A percentile compares a stretch with the other conserved stretches of the same genome.
phyloP scores from a whole-genome alignment of 1,139 yeast species.

The Hansenula lynferdii region DNA sequence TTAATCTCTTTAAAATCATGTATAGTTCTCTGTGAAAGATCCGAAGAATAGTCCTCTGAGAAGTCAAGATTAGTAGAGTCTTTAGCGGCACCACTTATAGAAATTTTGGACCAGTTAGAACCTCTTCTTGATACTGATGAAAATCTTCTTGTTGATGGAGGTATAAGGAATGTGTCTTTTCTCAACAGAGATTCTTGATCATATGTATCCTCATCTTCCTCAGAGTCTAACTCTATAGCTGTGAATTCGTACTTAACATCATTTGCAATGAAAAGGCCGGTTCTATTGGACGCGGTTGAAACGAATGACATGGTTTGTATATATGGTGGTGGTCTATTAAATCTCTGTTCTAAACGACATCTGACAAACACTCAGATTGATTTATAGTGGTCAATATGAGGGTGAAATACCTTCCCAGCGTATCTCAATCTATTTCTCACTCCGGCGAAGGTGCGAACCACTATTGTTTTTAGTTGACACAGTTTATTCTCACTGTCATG shows the following conservation, averaged over 20 bases:
- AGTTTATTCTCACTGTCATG: too few relatives aligned
- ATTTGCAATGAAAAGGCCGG: background rate
- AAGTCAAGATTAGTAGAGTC: slow-evolving; percentile 8
- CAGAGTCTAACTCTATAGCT: background rate
- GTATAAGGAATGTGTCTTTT: background rate
- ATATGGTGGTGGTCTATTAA: too few relatives aligned
- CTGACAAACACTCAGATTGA: too few relatives aligned
- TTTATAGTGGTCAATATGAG: too few relatives aligned
- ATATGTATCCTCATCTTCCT: background rate
- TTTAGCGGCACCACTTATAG: slow-evolving; percentile 1
- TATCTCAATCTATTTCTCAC: too few relatives aligned
- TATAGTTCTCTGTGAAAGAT: slow-evolving; percentile 24
- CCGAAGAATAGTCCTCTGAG: slow-evolving; percentile 11
- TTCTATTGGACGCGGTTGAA: background rate
- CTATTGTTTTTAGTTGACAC: too few relatives aligned
- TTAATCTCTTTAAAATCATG: slow-evolving; percentile 68
- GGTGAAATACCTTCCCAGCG: too few relatives aligned
- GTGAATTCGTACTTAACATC: background rate
- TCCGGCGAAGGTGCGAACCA: too few relatives aligned
- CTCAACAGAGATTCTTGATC: too few relatives aligned
- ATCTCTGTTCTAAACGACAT: too few relatives aligned
- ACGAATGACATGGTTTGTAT: too few relatives aligned
- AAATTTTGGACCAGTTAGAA: slow-evolving; percentile 5
- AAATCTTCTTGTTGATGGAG: slow-evolving; percentile 1
- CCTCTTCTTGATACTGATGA: slow-evolving; percentile 3